Base-by-base conservation (phyloP, 1,139 yeast genomes). In the Debaryomyces coudertii region DNA sequence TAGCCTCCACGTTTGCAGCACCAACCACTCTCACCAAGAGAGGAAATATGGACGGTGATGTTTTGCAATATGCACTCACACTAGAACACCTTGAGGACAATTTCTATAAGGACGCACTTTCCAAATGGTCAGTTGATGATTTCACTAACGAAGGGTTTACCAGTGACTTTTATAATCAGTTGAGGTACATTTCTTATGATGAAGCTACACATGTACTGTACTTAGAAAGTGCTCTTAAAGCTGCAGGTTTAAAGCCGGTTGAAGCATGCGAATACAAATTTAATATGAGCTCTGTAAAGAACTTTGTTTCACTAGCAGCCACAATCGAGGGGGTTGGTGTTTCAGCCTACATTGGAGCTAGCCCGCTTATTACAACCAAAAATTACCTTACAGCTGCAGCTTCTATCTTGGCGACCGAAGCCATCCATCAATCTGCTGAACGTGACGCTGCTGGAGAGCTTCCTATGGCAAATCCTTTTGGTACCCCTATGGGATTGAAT, bases 21-120 rank as follows among this genome's bases (percentile, higher is more conserved):
- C 39, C 39, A 36, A 11, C 20, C 14, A 5, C 14, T 7, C 25
- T 36, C 25, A 27, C 11, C 7, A 36, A 36, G 25, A 23, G 39
- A 24, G 39, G 11, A 20, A 18, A 36, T 11, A 36, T 36, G 14
- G 39, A 36, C 25, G 29, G 12, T 23, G 39, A 36, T 36, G 22
- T 36, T 23, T 36, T 36, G 39, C 39, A 36, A 25, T 36, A 24
- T 36, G 39, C 39, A 14, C 30, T 36, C 22, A 36, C 39, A 7
- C 39, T 36, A 4, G 39, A 36, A 12, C 39, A 36, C 14, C 39
- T 36, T 24, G 39, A 36, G 20, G 16, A 36, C 14, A 29, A 16
- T 12, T 36, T 36, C 30, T 36, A 36, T 16, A 36, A 36, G 29
- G 25, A 36, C 14, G 39, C 39, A 22, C 20, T 36, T 12, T 36